A percentile compares a stretch with the other conserved stretches of the same genome.
These are phyloP conservation scores for Lentinula sp. DNA, from an alignment of 768 basidiomycete species.

Conservation along the genomic window DNA sequence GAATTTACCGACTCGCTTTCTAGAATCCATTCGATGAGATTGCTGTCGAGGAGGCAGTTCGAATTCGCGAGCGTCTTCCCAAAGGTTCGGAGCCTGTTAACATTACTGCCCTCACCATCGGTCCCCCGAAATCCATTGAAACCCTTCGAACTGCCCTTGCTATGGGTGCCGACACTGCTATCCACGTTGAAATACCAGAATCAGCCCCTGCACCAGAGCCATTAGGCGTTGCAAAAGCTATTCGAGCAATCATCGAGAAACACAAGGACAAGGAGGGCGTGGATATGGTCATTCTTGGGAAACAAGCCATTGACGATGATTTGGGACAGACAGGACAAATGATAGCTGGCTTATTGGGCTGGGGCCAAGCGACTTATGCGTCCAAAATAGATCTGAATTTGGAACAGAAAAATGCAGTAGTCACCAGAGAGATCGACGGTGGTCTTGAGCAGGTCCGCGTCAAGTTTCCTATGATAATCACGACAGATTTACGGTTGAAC, in stretches of 20 bases:
- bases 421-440: slow-evolving; percentile 92
- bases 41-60: slow-evolving; percentile 92
- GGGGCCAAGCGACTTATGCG: slow-evolving; percentile 94
- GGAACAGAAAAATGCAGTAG: slow-evolving; percentile 54
- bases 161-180: slow-evolving; percentile 92
- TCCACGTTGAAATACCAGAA: slow-evolving; percentile 87
- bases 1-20: not conserved
- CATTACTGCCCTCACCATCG: slow-evolving; percentile 93
- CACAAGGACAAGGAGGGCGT: slow-evolving; percentile 49
- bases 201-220: slow-evolving; percentile 75
- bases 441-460: slow-evolving; percentile 81
- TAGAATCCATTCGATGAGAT: slow-evolving; percentile 99
- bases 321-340: slow-evolving; percentile 95
- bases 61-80: slow-evolving; percentile 82
- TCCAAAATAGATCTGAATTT: slow-evolving; percentile 76
- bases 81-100: slow-evolving; percentile 36
- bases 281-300: slow-evolving; percentile 92
- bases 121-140: slow-evolving; percentile 84
- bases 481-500: slow-evolving; percentile 80
- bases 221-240: slow-evolving; percentile 81
- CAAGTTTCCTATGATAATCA: slow-evolving; percentile 77
- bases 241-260: slow-evolving; percentile 67
- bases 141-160: slow-evolving; percentile 94
- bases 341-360: slow-evolving; percentile 87
- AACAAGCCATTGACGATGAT: slow-evolving; percentile 98